These are phyloP conservation scores for Pseudogymnoascus sp. DNA, from an alignment of 2,329 filamentous ascomycete species.

Conservation along the genomic window DNA sequence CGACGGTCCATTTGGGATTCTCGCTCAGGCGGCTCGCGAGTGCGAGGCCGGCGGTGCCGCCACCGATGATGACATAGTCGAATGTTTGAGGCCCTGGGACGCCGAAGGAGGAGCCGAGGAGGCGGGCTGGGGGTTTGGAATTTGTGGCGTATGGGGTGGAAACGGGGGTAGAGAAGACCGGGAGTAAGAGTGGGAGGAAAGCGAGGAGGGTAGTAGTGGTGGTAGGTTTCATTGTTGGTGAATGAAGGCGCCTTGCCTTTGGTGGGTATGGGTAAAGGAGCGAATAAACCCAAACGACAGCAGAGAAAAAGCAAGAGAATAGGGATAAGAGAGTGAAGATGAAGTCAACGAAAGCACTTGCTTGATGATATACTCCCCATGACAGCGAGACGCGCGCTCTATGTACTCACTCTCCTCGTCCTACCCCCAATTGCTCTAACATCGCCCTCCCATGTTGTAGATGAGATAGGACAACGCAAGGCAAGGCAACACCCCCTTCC, in stretches of 20 bases:
- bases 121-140: background rate
- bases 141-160: background rate
- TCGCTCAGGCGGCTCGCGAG: conserved; percentile 34
- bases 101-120: background rate
- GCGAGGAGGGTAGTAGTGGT: background rate
- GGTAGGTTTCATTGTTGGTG: background rate
- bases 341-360: background rate
- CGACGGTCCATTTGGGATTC: conserved; percentile 28
- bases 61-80: conserved; percentile 37
- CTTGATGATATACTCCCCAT: background rate
- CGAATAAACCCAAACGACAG: background rate
- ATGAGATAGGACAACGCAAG: background rate
- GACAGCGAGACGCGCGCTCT: background rate
- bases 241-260: background rate
- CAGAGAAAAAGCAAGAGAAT: background rate
- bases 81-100: conserved; percentile 19
- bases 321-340: background rate
- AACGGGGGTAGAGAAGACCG: background rate
- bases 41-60: conserved; percentile 35
- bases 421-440: background rate
- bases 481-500: background rate
- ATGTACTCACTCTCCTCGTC: background rate
- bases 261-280: background rate
- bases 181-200: background rate
- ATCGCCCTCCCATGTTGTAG: background rate